Evolutionary conservation across 495 filamentous ascomycete genomes (phyloP).

Genomic region (Penicillium manginii): DNA sequence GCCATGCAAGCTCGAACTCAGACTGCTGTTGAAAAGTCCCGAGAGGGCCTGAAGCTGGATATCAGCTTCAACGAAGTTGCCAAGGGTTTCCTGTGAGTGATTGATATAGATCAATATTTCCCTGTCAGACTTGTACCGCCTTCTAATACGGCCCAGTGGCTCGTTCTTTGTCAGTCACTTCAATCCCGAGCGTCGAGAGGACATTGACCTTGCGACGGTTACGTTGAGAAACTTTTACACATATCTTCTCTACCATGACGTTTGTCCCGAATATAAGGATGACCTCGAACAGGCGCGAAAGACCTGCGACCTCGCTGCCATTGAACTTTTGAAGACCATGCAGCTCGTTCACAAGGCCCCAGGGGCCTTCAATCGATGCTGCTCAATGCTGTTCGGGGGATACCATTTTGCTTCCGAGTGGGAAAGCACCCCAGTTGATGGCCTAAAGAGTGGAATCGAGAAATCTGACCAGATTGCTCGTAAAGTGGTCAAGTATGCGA

Average conservation of each 20-base stretch:
- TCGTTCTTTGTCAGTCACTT: conserved; percentile 52
- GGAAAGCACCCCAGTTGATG: neutral
- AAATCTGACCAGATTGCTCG: conserved; percentile 34
- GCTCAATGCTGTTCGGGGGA: conserved; percentile 62
- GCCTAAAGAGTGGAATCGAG: neutral
- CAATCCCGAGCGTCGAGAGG: conserved; percentile 47
- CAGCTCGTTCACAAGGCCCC: conserved; percentile 58
- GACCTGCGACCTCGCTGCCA: conserved; percentile 68
- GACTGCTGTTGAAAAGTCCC: conserved; percentile 30
- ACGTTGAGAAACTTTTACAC: conserved; percentile 87
- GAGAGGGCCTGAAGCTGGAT: conserved; percentile 64
- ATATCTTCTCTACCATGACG: conserved; percentile 81
- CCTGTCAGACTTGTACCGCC: neutral
- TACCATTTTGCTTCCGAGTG: conserved; percentile 36
- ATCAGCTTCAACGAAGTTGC: conserved; percentile 81
- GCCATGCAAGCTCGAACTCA: conserved; percentile 52
- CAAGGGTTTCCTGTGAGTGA: conserved; percentile 76
- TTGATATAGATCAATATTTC: neutral
- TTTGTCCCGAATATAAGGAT: conserved; percentile 76
- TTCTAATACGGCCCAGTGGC: conserved; percentile 33
- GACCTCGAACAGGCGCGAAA: conserved; percentile 67
- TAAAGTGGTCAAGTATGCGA: conserved; percentile 47
- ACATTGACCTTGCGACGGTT: conserved; percentile 55
- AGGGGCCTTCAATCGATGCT: conserved; percentile 74
- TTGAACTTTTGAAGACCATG: conserved; percentile 64